phyloP scores from a whole-genome alignment of 2,329 filamentous ascomycete genomes.

The Ophidiomyces ophidiicola region DNA sequence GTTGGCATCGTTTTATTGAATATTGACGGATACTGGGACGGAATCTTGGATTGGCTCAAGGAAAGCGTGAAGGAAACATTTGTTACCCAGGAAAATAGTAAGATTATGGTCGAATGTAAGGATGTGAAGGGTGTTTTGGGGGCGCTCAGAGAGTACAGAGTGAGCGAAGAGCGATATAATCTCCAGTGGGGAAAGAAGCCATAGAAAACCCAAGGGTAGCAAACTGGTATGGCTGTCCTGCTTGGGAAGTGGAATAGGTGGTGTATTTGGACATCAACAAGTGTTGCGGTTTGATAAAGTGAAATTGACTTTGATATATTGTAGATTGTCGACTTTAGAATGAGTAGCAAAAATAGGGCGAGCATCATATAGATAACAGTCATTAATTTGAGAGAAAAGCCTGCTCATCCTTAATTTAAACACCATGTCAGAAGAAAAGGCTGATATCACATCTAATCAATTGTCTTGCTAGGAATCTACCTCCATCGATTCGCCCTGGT shows the following conservation, averaged over 20 bases:
- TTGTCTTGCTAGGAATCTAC: conserved; percentile 36
- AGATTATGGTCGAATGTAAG: conserved; percentile 67
- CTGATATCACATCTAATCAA: background rate
- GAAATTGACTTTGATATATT: no score
- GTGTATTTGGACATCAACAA: no score
- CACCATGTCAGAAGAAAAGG: conserved; percentile 5
- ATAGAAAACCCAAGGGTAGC: conserved; percentile 1
- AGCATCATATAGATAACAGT: no score
- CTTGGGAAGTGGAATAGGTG: no score
- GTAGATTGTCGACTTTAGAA: no score
- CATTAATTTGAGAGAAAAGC: conserved; percentile 1
- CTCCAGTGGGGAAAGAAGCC: conserved; percentile 58
- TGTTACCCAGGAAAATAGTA: conserved; percentile 55
- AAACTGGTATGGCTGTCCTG: no score
- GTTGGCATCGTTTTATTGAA: conserved; percentile 72
- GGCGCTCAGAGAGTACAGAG: conserved; percentile 60
- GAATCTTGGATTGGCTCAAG: conserved; percentile 67
- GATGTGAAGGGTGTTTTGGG: conserved; percentile 60
- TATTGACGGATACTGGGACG: conserved; percentile 84
- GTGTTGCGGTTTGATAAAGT: no score
- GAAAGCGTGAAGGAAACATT: conserved; percentile 67
- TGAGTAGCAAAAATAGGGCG: no score
- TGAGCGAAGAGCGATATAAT: conserved; percentile 62
- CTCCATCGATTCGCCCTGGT: conserved; percentile 42
- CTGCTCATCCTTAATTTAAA: conserved; percentile 8